Evolutionary conservation across 2,329 filamentous ascomycete species (phyloP).

Genomic region (Ramichloridium luteum): DNA sequence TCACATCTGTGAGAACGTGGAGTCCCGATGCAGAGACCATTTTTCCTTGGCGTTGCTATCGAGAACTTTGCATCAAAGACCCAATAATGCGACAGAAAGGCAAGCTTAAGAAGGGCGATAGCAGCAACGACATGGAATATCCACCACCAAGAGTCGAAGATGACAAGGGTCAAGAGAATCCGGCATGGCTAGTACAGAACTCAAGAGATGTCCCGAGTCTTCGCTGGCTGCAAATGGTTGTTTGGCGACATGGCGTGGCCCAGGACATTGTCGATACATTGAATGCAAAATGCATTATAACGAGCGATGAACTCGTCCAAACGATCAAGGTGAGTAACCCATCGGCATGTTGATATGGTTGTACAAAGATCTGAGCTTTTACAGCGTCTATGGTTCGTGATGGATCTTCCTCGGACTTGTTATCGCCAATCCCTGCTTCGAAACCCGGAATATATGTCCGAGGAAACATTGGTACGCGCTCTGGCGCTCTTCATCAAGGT

Average conservation of each 20-base stretch:
- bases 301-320: background rate
- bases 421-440: slow-evolving; percentile 44
- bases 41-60: slow-evolving; percentile 52
- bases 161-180: background rate
- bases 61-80: slow-evolving; percentile 45
- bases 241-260: slow-evolving; percentile 44
- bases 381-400: slow-evolving; percentile 60
- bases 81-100: slow-evolving; percentile 30
- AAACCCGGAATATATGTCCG: slow-evolving; percentile 43
- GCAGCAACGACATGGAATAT: slow-evolving; percentile 4
- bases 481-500: slow-evolving; percentile 61
- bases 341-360: background rate
- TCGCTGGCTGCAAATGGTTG: slow-evolving; percentile 55
- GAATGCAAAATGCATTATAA: background rate
- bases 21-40: slow-evolving; percentile 44
- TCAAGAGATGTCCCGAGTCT: slow-evolving; percentile 49
- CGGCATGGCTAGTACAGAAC: slow-evolving; percentile 15
- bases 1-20: slow-evolving; percentile 41
- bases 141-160: slow-evolving; percentile 4
- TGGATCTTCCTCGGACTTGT: slow-evolving; percentile 50
- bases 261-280: slow-evolving; percentile 46
- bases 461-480: slow-evolving; percentile 48
- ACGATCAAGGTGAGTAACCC: background rate
- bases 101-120: slow-evolving; percentile 2
- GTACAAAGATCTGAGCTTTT: slow-evolving; percentile 15